These are phyloP conservation scores for Castanospermum australe DNA, from an alignment of 306 rosid genomes.

Conservation along the genomic window DNA sequence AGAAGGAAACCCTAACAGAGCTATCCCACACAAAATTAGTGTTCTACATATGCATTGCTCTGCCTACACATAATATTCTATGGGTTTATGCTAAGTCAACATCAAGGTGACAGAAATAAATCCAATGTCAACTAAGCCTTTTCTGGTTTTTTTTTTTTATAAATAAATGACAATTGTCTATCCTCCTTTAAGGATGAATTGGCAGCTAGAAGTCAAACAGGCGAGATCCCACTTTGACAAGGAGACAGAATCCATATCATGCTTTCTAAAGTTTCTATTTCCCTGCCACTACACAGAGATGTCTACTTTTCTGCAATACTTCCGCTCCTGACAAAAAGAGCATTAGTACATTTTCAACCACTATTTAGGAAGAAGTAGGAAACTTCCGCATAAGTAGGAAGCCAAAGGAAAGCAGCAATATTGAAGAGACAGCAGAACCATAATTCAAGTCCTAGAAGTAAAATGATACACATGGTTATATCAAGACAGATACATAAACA, in stretches of 20 bases:
- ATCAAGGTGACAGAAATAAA: background rate
- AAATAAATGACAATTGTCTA: too few species aligned
- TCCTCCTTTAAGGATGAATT: background rate
- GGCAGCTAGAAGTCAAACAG: background rate
- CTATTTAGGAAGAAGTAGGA: constrained; percentile 2
- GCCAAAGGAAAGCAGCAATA: background rate
- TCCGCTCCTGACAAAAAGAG: background rate
- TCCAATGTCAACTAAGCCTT: background rate
- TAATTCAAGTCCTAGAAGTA: background rate
- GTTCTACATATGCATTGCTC: background rate
- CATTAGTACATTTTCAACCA: background rate
- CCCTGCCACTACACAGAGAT: background rate
- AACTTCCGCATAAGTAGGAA: background rate
- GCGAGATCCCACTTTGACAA: background rate
- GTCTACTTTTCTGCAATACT: background rate
- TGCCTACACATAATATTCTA: background rate
- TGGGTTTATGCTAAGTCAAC: background rate
- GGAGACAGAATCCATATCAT: background rate
- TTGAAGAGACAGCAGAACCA: constrained; percentile 9
- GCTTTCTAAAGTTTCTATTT: constrained; percentile 15
- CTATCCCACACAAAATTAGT: background rate
- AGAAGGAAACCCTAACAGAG: background rate
- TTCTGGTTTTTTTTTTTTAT: too few species aligned
- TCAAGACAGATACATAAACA: background rate
- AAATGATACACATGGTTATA: background rate